These are phyloP conservation scores for Leccinum angustisporum DNA, from an alignment of 1,284 basidiomycete genomes.

Conservation along the genomic window DNA sequence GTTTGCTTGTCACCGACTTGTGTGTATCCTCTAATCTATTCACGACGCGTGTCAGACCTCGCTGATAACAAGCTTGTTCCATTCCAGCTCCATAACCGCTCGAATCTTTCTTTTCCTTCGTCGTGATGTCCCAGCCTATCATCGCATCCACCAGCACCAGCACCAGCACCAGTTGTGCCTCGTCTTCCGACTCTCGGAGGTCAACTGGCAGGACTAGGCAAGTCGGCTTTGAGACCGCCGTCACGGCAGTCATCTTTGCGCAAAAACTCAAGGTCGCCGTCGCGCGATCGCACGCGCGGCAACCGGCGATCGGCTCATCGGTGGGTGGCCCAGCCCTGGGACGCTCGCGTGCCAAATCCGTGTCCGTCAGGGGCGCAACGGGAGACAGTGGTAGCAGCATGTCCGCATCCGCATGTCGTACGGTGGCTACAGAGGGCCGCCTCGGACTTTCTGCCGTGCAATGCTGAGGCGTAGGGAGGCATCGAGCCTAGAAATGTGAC, in stretches of 20 bases:
- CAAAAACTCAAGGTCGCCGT: slow-evolving; percentile 27
- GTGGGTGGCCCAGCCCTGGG: neutral
- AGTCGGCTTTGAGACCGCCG: slow-evolving; percentile 27
- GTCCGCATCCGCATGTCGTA: neutral
- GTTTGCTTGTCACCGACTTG: neutral
- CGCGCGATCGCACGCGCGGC: slow-evolving; percentile 9
- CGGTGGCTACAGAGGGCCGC: slow-evolving; percentile 1
- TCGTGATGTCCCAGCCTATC: slow-evolving; percentile 7
- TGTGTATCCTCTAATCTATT: slow-evolving; percentile 5
- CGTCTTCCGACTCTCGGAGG: neutral
- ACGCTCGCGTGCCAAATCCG: slow-evolving; percentile 7
- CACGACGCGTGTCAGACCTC: neutral
- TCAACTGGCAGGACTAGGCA: slow-evolving; percentile 5
- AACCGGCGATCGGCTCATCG: neutral
- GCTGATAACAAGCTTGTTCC: neutral
- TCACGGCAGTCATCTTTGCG: slow-evolving; percentile 24
- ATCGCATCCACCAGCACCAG: neutral
- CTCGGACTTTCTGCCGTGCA: neutral
- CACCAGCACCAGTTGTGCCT: neutral
- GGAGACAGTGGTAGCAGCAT: neutral
- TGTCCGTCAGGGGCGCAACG: neutral
- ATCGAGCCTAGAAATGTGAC: neutral
- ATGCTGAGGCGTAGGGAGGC: neutral
- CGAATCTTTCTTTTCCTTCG: neutral
- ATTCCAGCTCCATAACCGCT: neutral